These are phyloP conservation scores for Globisporangium alternatum DNA, from an alignment of 352 stramenopile species.

Conservation along the genomic window DNA sequence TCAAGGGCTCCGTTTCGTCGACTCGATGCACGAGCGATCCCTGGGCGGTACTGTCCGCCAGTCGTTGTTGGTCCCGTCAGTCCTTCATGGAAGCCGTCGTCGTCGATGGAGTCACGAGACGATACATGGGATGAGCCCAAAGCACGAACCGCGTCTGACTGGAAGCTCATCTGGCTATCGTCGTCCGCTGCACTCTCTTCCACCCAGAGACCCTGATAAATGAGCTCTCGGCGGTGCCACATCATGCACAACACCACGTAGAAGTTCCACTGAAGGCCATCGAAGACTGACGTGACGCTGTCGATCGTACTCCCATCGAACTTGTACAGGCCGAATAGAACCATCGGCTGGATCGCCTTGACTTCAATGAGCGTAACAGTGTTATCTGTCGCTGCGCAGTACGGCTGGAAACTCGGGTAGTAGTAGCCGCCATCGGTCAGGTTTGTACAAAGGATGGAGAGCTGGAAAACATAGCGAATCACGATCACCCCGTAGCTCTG, in stretches of 20 bases:
- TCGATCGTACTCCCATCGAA: constrained; percentile 69
- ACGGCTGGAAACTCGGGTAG: constrained; percentile 80
- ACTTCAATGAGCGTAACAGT: constrained; percentile 32
- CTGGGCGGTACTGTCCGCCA: constrained; percentile 6
- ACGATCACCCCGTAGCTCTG: constrained; percentile 50
- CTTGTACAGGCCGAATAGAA: constrained; percentile 86
- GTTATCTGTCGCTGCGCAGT: constrained; percentile 36
- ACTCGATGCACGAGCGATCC: neutral
- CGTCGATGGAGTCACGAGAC: constrained; percentile 74
- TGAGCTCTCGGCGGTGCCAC: constrained; percentile 80
- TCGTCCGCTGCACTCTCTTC: constrained; percentile 26
- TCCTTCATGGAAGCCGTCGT: constrained; percentile 56
- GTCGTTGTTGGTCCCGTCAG: neutral
- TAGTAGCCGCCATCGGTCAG: constrained; percentile 53
- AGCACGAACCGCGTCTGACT: constrained; percentile 40
- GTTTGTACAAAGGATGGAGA: constrained; percentile 79
- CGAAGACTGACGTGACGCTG: constrained; percentile 51
- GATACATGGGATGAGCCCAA: constrained; percentile 48
- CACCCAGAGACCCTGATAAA: constrained; percentile 72
- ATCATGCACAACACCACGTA: constrained; percentile 75
- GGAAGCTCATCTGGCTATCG: constrained; percentile 34
- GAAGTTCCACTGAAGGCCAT: constrained; percentile 83
- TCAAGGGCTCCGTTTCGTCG: neutral
- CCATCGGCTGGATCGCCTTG: constrained; percentile 71
- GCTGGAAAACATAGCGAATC: constrained; percentile 77